Evolutionary conservation across 148 eudicot genomes (phyloP), one percentile per base, ranked within the genome.

Genomic region (Vaccinium macrocarpon): DNA sequence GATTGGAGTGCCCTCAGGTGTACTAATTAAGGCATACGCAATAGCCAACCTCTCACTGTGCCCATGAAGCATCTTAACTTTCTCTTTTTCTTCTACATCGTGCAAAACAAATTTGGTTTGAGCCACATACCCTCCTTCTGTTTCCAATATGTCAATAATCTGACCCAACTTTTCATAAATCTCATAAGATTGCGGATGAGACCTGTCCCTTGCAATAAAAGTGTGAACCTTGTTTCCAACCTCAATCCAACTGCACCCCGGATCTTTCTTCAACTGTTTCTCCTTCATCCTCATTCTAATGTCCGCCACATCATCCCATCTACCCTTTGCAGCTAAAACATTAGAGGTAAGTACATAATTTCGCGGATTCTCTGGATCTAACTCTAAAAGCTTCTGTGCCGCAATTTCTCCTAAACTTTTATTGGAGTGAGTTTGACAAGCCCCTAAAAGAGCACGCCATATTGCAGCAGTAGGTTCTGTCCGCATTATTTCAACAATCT

Each of bases 171-270:
- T 92, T 62, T 79, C 77, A 79, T 95, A 90, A 80, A 95, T 97
- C 59, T 87, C 87, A 79, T 80, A 87, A 68, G 84, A 86, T 57
- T 86, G 84, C 5, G 96, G 96, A 87, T 95, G 99, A 79, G 91
- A 91, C 79, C 77, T 91, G 84, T 97, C 99, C 76, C 96, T 89
- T 2, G 92, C 93, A 85, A 84, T 85, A 76, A 97, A 97, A 1
- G 89, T 90, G 88, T 97, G 99, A 48, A 93, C 89, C 76, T 87
- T 86, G 80, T 91, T 90, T 23, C 88, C 90, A 19, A 95, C 84
- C 87, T 95, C 96, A 49, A 97, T 93, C 98, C 99, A 97, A 88
- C 97, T 93, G 85, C 98, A 95, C 2, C 91, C 99, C 5, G 99
- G 99, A 77, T 91, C 94, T 90, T 97, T 97, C 90, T 90, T 94